phyloP scores from a whole-genome alignment of 1,284 basidiomycete genomes.

The Naganishia cerealis region DNA sequence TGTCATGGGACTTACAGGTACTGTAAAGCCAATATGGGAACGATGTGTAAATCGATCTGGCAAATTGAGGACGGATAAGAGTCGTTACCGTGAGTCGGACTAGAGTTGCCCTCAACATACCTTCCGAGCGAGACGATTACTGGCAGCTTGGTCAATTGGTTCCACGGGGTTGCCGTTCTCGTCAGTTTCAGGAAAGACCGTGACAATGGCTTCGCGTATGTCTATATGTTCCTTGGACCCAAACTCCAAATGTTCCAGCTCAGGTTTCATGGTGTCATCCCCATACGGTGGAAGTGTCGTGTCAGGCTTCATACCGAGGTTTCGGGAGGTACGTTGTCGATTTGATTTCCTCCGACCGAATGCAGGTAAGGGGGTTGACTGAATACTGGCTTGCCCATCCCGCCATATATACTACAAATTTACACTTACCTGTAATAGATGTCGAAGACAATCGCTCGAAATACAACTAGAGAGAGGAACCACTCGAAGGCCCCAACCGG shows the following conservation, averaged over 20 bases:
- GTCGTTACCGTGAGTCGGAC: not conserved
- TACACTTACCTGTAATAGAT: no score
- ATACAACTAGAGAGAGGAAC: no score
- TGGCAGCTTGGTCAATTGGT: constrained; percentile 19
- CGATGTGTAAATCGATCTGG: constrained; percentile 11
- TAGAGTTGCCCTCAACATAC: not conserved
- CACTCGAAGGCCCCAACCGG: no score
- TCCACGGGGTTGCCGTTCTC: constrained; percentile 6
- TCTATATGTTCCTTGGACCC: not conserved
- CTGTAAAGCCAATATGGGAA: constrained; percentile 17
- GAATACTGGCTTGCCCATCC: not conserved
- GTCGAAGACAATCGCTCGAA: no score
- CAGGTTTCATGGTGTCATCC: not conserved
- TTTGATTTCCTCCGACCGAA: not conserved
- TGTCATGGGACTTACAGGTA: constrained; percentile 5
- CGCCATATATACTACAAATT: no score
- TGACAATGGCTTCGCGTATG: not conserved
- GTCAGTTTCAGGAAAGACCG: not conserved
- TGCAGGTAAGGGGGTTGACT: not conserved
- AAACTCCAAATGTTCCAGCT: not conserved
- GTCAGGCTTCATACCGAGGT: not conserved
- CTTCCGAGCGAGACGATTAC: constrained; percentile 22
- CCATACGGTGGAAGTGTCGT: not conserved
- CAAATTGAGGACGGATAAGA: not conserved
- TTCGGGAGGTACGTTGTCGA: not conserved